phyloP scores from a whole-genome alignment of 148 eudicot species.

The Heliosperma pusillum region DNA sequence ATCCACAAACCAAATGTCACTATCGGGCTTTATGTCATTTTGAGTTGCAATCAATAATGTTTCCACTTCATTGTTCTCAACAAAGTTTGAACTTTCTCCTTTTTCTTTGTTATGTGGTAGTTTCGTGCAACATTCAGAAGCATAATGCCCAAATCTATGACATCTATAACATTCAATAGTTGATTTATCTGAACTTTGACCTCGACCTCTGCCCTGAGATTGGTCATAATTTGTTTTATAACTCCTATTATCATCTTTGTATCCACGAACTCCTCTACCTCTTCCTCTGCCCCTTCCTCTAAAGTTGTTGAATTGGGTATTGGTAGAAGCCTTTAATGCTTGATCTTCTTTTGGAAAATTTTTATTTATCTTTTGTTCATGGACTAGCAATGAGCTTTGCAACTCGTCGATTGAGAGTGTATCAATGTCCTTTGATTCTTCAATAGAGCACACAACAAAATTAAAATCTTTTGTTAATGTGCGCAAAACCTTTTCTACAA shows the following conservation, averaged over 20 bases:
- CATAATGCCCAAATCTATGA: slow-evolving; percentile 26
- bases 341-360: neutral
- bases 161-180: slow-evolving; percentile 24
- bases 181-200: slow-evolving; percentile 15
- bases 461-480: neutral
- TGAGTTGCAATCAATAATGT: slow-evolving; percentile 18
- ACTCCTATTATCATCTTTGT: neutral
- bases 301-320: neutral
- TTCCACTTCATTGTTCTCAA: slow-evolving; percentile 15
- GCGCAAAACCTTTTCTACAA: slow-evolving; percentile 2
- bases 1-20: slow-evolving; percentile 21
- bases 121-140: slow-evolving; percentile 24
- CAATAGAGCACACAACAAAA: neutral
- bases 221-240: slow-evolving; percentile 1
- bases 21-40: neutral
- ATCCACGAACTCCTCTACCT: neutral
- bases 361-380: neutral
- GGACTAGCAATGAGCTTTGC: neutral
- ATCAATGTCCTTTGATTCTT: neutral
- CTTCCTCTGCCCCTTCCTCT: neutral
- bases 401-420: neutral
- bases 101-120: slow-evolving; percentile 7
- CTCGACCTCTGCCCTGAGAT: neutral
- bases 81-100: slow-evolving; percentile 17
- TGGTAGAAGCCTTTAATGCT: slow-evolving; percentile 4